phyloP scores from a whole-genome alignment of 106 monocot species.

The Dendrobium nobile region DNA sequence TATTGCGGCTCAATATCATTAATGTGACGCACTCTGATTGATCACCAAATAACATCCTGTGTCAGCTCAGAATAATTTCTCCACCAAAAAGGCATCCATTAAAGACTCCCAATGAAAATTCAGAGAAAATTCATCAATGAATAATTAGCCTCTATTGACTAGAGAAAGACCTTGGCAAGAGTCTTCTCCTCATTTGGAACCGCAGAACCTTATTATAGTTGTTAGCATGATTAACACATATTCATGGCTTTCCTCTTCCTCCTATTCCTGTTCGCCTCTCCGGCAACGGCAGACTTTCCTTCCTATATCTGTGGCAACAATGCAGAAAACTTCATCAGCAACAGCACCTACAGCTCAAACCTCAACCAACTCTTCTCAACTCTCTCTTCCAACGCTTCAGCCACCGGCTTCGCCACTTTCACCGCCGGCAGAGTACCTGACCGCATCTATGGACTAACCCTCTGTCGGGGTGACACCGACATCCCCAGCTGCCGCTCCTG shows the following conservation, averaged over 20 bases:
- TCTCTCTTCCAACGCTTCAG: not conserved
- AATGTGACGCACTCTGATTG: no score
- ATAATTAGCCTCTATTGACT: no score
- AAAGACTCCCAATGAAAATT: no score
- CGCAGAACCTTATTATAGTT: no score
- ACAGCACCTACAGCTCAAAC: slow-evolving; percentile 5
- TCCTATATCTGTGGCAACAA: not conserved
- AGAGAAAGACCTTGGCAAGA: no score
- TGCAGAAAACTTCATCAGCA: not conserved
- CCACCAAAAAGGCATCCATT: no score
- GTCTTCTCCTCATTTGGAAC: no score
- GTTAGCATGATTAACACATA: no score
- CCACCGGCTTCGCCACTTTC: not conserved
- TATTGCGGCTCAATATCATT: no score
- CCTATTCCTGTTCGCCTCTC: not conserved
- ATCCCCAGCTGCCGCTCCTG: slow-evolving; percentile 19
- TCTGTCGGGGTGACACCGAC: slow-evolving; percentile 40
- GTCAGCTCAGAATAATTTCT: no score
- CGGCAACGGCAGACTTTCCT: not conserved
- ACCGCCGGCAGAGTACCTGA: slow-evolving; percentile 1
- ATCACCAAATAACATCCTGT: no score
- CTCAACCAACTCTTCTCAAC: slow-evolving; percentile 1
- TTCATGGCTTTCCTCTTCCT: not conserved
- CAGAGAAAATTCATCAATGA: no score
- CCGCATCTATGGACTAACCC: slow-evolving; percentile 22